phyloP scores from a whole-genome alignment of 2,329 filamentous ascomycete genomes.

The Arthrobotrys musiformis region DNA sequence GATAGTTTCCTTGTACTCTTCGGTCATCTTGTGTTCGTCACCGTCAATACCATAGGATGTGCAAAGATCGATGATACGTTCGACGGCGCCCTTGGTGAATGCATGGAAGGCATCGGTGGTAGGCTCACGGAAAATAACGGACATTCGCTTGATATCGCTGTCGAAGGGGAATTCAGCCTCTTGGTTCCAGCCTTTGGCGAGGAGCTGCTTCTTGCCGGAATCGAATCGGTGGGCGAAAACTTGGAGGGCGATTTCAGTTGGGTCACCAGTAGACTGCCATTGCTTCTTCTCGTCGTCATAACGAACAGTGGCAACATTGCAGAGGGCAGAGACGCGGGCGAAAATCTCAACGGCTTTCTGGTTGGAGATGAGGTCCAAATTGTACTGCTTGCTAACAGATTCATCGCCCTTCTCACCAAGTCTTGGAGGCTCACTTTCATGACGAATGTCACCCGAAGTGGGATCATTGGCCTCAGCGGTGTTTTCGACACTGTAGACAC shows the following conservation, averaged over 20 bases:
- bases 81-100: slow-evolving; percentile 76
- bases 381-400: slow-evolving; percentile 30
- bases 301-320: slow-evolving; percentile 73
- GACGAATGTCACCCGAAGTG: slow-evolving; percentile 67
- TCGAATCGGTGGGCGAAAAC: slow-evolving; percentile 77
- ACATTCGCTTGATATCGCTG: slow-evolving; percentile 73
- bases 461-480: slow-evolving; percentile 71
- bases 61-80: slow-evolving; percentile 74
- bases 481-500: slow-evolving; percentile 70
- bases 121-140: slow-evolving; percentile 57
- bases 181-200: slow-evolving; percentile 67
- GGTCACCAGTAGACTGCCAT: slow-evolving; percentile 72
- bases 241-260: slow-evolving; percentile 75
- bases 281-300: slow-evolving; percentile 63
- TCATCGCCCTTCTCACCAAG: slow-evolving; percentile 60
- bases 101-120: slow-evolving; percentile 27
- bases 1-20: slow-evolving; percentile 66
- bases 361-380: slow-evolving; percentile 39
- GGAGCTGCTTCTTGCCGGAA: slow-evolving; percentile 70
- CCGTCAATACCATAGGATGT: slow-evolving; percentile 66
- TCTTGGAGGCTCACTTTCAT: slow-evolving; percentile 65
- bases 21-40: slow-evolving; percentile 61
- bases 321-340: slow-evolving; percentile 64
- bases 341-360: slow-evolving; percentile 33
- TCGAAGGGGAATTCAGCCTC: slow-evolving; percentile 78